A percentile compares a stretch with the other conserved stretches of the same genome.
phyloP scores from a whole-genome alignment of 257 asterid species.

The Fraxinus cuspidata region DNA sequence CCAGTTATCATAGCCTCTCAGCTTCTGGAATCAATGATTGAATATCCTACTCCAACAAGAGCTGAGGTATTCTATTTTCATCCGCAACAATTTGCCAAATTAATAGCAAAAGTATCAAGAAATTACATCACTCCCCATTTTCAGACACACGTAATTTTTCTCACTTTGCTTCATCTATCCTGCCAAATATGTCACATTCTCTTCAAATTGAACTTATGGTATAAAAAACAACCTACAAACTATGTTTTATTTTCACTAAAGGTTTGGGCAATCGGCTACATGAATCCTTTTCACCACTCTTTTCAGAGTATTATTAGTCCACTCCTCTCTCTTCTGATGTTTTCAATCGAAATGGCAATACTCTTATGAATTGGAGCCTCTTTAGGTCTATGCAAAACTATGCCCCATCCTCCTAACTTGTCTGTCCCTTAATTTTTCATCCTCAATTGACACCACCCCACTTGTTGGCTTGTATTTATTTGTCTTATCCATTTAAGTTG shows the following conservation, averaged over 20 bases:
- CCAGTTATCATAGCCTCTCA: conserved; percentile 88
- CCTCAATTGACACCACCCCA: neutral
- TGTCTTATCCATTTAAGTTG: neutral
- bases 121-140: neutral
- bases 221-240: neutral
- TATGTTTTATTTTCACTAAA: neutral
- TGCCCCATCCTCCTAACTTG: neutral
- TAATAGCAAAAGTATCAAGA: neutral
- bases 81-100: neutral
- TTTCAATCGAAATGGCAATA: neutral
- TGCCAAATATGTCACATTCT: neutral
- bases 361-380: neutral
- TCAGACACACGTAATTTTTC: neutral
- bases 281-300: neutral
- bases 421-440: neutral
- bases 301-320: neutral
- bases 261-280: neutral
- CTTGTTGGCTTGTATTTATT: neutral
- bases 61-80: conserved; percentile 62
- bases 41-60: conserved; percentile 84
- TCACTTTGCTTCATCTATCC: neutral
- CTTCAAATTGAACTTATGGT: neutral
- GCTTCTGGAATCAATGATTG: conserved; percentile 85
- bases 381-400: neutral
- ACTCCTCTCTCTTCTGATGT: neutral